Evolutionary conservation across 805 yeast genomes (phyloP), one percentile per base, ranked within the genome.

Genomic region (Candida silvatica): DNA sequence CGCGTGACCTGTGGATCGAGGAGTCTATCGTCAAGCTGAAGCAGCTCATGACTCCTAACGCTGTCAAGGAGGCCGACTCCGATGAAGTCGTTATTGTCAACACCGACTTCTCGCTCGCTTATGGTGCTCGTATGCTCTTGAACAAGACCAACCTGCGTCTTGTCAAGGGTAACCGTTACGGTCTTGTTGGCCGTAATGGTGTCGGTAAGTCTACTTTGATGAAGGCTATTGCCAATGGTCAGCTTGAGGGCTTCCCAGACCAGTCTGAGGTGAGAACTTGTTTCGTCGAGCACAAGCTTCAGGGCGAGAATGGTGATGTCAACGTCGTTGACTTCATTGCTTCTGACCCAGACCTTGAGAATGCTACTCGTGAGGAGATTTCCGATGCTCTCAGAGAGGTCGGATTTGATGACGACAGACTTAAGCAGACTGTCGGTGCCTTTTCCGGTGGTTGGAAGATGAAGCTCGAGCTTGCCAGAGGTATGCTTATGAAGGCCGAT

Each of bases 391-490:
- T 90, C 40, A 77, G 65, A 31, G 75, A 74, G 34, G 97, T 90
- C 59, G 97, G 97, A 2, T 90, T 90, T 60, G 80, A 92, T 46
- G 92, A 81, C 37, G 90, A 80, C 54, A 78, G 96, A 66, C 74
- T 94, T 58, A 72, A 74, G 20, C 97, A 88, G 64, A 74, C 84
- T 31, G 96, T 92, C 38, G 96, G 96, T 27, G 84, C 97, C 2
- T 67, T 90, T 40, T 85, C 96, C 29, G 98, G 98, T 62, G 98
- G 98, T 61, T 90, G 98, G 98, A 92, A 92, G 65, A 90, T 90
- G 98, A 90, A 90, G 66, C 73, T 90, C 48, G 97, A 88, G 64
- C 70, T 90, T 52, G 98, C 97, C n/a, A 80, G 97, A 66, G 98
- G 97, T 25, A 88, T 90, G 96, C 69, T 90, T 48, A 84, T 87